Evolutionary conservation across 768 basidiomycete species (phyloP).

Genomic region (Lentinus brumalis): DNA sequence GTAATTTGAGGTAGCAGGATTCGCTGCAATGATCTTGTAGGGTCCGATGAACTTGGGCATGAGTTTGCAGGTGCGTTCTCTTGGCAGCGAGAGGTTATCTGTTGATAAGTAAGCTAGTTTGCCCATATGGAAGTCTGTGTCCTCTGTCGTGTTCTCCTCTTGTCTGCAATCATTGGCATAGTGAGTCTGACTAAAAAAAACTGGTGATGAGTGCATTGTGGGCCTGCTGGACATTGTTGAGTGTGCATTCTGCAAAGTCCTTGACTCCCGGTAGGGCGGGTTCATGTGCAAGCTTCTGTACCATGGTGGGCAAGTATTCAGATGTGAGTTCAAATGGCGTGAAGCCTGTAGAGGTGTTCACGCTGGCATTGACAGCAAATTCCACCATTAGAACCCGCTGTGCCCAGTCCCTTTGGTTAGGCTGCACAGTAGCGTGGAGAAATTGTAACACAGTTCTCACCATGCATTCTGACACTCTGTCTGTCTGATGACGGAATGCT

Average conservation of each 20-base stretch:
- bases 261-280: slow-evolving; percentile 24
- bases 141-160: too few species aligned
- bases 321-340: slow-evolving; percentile 35
- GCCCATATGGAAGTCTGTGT: slow-evolving; percentile 27
- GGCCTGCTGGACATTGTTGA: slow-evolving; percentile 28
- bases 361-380: slow-evolving; percentile 41
- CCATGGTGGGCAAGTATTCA: slow-evolving; percentile 19
- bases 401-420: slow-evolving; percentile 34
- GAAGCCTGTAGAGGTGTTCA: slow-evolving; percentile 35
- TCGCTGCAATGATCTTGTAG: slow-evolving; percentile 28
- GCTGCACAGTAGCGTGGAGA: neutral
- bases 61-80: slow-evolving; percentile 37
- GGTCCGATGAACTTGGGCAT: slow-evolving; percentile 43
- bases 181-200: slow-evolving; percentile 31
- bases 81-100: slow-evolving; percentile 37
- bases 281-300: neutral
- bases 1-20: slow-evolving; percentile 30
- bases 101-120: slow-evolving; percentile 40
- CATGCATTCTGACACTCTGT: slow-evolving; percentile 25
- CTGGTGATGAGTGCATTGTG: slow-evolving; percentile 42
- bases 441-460: slow-evolving; percentile 19
- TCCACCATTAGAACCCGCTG: slow-evolving; percentile 34
- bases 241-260: slow-evolving; percentile 28
- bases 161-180: slow-evolving; percentile 30
- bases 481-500: slow-evolving; percentile 35